Base-by-base conservation (phyloP, 805 yeast genomes). In the Yueomyces sinensis region DNA sequence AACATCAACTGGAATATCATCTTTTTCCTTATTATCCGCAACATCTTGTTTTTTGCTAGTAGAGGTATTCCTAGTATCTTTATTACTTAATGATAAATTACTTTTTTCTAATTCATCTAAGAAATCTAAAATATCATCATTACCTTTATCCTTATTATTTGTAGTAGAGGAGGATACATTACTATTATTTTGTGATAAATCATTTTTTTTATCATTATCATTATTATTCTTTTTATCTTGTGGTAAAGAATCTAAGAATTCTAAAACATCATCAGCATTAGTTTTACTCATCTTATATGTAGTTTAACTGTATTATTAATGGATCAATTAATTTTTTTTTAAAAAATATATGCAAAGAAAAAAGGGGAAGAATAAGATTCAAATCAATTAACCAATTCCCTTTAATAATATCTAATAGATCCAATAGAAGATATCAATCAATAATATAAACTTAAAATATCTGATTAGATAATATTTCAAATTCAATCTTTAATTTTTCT, bases 181-280 rank as follows among this genome's bases (percentile, higher is more conserved):
- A 5, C 13, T 17, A n/a, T n/a, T 20, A 13, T 32, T 13, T 19
- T 42, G 45, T 29, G 36, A 41, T 15, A 45, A 40, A 16, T 65
- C 59, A 67, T 65, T 37, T 33, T 18, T 32, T 15, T 63, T 58
- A 67, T 64, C 32, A 32, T 16, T 31, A n/a, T 30, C 25, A 17
- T 52, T 58, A 28, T 44, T 47, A 30, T 41, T 38, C 20, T 22
- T 7, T 7, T 11, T 11, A 25, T 65, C 39, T 33, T 77, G 84
- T 3, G 93, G 91, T 32, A 84, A 67, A 1, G 87, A 78, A 48
- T 80, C 84, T 44, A 82, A 65, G 50, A 82, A 82, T 42, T 81
- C 89, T 36, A 82, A 65, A 4, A 82, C 89, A 46, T 81, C 89
- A 42, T 78, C 82, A 17, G 76, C 75, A 38, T 76, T 78, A 4